Evolutionary conservation across 306 rosid genomes (phyloP), one percentile per base, ranked within the genome.

Genomic region (Acacia acuminata): DNA sequence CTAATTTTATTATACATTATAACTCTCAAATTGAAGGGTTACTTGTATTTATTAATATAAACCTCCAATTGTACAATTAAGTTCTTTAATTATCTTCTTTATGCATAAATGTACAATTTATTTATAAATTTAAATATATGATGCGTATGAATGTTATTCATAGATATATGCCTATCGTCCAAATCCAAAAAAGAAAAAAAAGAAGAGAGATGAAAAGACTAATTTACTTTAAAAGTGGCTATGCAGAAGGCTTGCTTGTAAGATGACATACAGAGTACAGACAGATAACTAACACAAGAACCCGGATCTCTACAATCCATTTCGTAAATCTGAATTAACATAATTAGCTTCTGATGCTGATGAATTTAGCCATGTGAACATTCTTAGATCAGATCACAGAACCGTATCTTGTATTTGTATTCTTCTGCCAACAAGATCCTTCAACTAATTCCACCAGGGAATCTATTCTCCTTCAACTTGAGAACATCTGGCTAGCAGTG

Each of bases 371-470:
- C 82, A 61, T 68, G n/a, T 19, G 34, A 27, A 9, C 22, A 17
- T 73, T 17, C 82, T 87, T 83, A 65, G 88, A 67, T 82, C 73
- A 77, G 50, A 75, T 38, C 42, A 38, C 79, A 60, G 51, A 75
- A 50, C 82, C 69, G n/a, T 61, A 70, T 84, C 87, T 77, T 22
- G 77, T 44, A 74, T 60, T 77, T 17, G 40, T 38, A 92, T 80
- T 82, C 87, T 90, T 84, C 73, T 79, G 30, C 81, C 85, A 36
- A 86, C 69, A 70, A 83, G 88, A 47, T 79, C 89, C 66, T 74
- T 92, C 85, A 95, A 76, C 90, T 95, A 77, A 91, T 86, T 86
- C 86, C 94, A 9, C 92, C 83, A 7, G 98, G 97, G 86, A 95
- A 95, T 78, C 98, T 88, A 42, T 90, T 89, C 84, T 86, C 94